Base-by-base conservation (phyloP, 2,329 filamentous ascomycete genomes). In the Esteya vermicola region DNA sequence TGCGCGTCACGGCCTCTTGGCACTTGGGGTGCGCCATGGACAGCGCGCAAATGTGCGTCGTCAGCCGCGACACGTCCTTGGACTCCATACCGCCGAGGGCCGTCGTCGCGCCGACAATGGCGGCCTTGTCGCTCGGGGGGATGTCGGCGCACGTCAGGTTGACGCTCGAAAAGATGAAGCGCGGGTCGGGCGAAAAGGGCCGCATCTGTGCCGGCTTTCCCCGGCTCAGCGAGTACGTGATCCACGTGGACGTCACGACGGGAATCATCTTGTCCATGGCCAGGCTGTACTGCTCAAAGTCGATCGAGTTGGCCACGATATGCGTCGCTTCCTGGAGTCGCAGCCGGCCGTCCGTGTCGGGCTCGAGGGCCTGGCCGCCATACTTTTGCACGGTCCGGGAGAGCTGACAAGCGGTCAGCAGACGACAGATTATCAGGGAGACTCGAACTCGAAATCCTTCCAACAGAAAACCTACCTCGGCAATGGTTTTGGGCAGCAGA, bases 31-130 rank as follows among this genome's bases (percentile, higher is more conserved):
- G 74, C 26, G 88, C 78, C 56, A 81, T 67, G 6, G 75, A 76
- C 45, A 94, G 64, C 6, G 89, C 84, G 44, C 93, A 89, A 40
- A 98, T 73, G 58, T 98, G 91, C 3, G 91, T 96, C 9, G 84
- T 85, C 47, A 80, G 57, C 42, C 75, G 81, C 5, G 78, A 79
- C 34, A 93, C 62, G 39, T 75, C 71, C 37, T 76, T 72, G 19
- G 77, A 79, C 53, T 88, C 84, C 51, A 84, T 73, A 14, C 91
- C 91, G 19, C 91, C 91, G 61, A 95, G 77, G 0, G 91, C 89
- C 52, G 94, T 64, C 3, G 89, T 84, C 1, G 85, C 89, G 10
- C 88, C 91, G 30, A 84, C 76, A 42, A 98, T 95, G 10, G 86
- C 84, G 60, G 96, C 89, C 55, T 86, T 84, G 58, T 98, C 91